A percentile compares a stretch with the other conserved stretches of the same genome.
Conservation (phyloP, 2,329 filamentous ascomycete genomes). For the Cercospora brassicicola region DNA sequence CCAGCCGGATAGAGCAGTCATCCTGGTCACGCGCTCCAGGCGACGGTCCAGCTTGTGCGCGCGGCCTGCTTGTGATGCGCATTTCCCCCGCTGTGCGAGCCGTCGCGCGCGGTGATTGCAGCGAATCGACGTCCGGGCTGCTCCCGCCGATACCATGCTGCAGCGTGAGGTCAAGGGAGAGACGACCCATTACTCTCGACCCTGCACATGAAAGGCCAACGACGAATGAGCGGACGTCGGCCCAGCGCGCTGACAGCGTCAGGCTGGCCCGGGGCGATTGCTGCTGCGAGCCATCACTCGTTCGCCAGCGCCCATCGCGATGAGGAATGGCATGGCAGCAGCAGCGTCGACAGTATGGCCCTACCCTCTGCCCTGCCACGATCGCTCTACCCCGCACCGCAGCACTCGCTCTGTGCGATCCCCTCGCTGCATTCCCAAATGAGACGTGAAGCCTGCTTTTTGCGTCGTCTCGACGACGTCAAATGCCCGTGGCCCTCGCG, state of each 20-base stretch:
- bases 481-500: constrained; percentile 19
- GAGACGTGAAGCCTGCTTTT: constrained; percentile 25
- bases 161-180: constrained; percentile 12
- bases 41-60: constrained; percentile 16
- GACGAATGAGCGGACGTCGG: constrained; percentile 15
- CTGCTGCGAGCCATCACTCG: background rate
- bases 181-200: constrained; percentile 12
- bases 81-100: constrained; percentile 23
- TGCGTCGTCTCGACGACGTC: constrained; percentile 23
- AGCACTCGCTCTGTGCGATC: constrained; percentile 15
- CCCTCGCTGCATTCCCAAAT: constrained; percentile 17
- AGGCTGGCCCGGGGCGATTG: constrained; percentile 8
- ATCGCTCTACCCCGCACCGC: constrained; percentile 12
- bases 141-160: constrained; percentile 8
- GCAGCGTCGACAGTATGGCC: background rate
- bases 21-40: constrained; percentile 21
- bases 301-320: constrained; percentile 9
- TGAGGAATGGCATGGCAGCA: background rate
- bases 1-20: constrained; percentile 15
- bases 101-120: constrained; percentile 6
- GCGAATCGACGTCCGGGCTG: constrained; percentile 12
- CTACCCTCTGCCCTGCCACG: background rate
- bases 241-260: constrained; percentile 14
- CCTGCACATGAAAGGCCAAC: constrained; percentile 12
- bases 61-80: constrained; percentile 12